Evolutionary conservation across 2,329 filamentous ascomycete genomes (phyloP).

Genomic region (Calonectria honghensis): DNA sequence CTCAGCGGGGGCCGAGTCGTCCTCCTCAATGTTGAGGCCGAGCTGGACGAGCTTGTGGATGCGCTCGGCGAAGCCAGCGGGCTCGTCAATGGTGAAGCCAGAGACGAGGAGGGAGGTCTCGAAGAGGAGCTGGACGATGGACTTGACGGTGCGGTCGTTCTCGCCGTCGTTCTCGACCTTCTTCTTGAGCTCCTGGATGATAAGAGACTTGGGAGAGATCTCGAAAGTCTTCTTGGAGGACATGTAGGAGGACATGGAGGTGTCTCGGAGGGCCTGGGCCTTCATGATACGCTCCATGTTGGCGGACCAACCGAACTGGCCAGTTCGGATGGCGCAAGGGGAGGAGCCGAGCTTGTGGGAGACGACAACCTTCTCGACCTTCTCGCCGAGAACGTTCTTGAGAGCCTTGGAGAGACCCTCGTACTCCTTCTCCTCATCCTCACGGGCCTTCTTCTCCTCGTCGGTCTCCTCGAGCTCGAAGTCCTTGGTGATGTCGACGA

Average conservation of each 20-base stretch:
- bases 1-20: conserved; percentile 82
- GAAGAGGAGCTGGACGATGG: conserved; percentile 97
- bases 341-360: conserved; percentile 96
- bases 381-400: conserved; percentile 99
- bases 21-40: conserved; percentile 97
- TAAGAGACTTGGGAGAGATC: conserved; percentile 98
- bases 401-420: conserved; percentile 95
- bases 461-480: conserved; percentile 99
- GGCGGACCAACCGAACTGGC: conserved; percentile 99
- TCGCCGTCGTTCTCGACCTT: conserved; percentile 99
- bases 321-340: conserved; percentile 98
- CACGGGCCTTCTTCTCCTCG: conserved; percentile 97
- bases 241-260: conserved; percentile 99
- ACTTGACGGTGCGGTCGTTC: conserved; percentile 99
- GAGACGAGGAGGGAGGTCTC: conserved; percentile 99
- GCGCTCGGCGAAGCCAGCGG: conserved; percentile 96
- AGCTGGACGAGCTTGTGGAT: conserved; percentile 99
- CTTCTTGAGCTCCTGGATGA: conserved; percentile 99
- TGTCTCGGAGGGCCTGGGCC: conserved; percentile 99
- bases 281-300: conserved; percentile 99
- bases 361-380: conserved; percentile 99
- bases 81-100: conserved; percentile 99
- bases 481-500: conserved; percentile 99
- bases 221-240: conserved; percentile 99
- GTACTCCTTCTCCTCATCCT: conserved; percentile 98